Base-by-base conservation (phyloP, 2,329 filamentous ascomycete genomes). In the Cyphellophora europaea region DNA sequence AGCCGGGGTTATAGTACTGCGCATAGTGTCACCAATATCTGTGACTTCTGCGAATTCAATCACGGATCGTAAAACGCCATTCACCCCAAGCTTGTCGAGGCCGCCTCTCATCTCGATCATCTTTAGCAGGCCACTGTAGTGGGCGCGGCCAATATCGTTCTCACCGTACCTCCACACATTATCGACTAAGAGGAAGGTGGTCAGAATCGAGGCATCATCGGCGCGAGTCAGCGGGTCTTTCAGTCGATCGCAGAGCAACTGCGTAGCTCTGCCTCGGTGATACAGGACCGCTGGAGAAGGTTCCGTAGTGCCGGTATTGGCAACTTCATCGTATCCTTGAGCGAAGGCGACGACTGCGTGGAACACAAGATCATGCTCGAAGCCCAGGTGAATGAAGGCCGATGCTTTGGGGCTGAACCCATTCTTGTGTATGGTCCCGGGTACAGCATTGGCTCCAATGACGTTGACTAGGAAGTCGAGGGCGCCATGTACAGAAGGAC, bases 361-460 rank as follows among this genome's bases (percentile, higher is more conserved):
- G n/a, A 25, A 25, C 21, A 25, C 21, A 8, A n/a, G 8, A 25
- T 25, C 21, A n/a, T 25, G 21, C n/a, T 25, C 8, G 21, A 25
- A 25, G 8, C 21, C 21, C 21, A 25, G 8, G 8, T 25, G 21
- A 8, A 25, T 25, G 21, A 25, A 25, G 8, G 21, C 21, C 21
- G 21, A 8, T 8, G 21, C 21, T 25, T 25, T 25, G 8, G 21
- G 21, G 21, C 8, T 8, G n/a, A 25, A 25, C 8, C 21, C 21
- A 25, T 25, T n/a, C n/a, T 25, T 25, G 21, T 25, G 21, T n/a
- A 25, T n/a, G n/a, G 21, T 25, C 21, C 21, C 21, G n/a, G 21
- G 21, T n/a, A 25, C 21, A 25, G 21, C 21, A 25, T 25, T 25
- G 8, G n/a, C 21, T 8, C 21, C 21, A 8, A 25, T 25, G 8